These are phyloP conservation scores for Hagleromyces aurorensis DNA, from an alignment of 805 yeast genomes.

Conservation along the genomic window DNA sequence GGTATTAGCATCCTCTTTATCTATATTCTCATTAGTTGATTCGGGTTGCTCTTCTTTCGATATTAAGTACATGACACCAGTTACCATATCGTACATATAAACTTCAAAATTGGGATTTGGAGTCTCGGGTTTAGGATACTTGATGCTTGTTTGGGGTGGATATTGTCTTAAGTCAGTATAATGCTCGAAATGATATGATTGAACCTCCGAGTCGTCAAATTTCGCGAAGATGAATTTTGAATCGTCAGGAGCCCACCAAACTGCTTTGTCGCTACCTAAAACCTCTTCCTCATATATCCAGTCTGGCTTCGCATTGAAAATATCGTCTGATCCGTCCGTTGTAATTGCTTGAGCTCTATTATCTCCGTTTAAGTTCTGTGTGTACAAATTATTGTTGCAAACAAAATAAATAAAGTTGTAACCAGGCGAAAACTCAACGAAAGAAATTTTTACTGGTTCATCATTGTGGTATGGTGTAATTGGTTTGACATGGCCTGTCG, in stretches of 20 bases:
- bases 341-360: slow-evolving; percentile 19
- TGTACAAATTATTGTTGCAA: slow-evolving; percentile 45
- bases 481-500: slow-evolving; percentile 28
- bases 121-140: slow-evolving; percentile 71
- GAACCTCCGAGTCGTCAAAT: slow-evolving; percentile 54
- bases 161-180: slow-evolving; percentile 37
- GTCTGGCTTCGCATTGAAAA: slow-evolving; percentile 66
- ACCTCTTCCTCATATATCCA: slow-evolving; percentile 88
- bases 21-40: too few relatives aligned
- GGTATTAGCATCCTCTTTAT: slow-evolving; percentile 8
- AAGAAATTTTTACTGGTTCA: slow-evolving; percentile 26
- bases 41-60: slow-evolving; percentile 11
- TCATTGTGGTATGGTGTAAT: slow-evolving; percentile 20
- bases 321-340: slow-evolving; percentile 42
- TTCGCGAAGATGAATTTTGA: slow-evolving; percentile 45
- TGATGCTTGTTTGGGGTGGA: slow-evolving; percentile 40
- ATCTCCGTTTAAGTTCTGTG: slow-evolving; percentile 32
- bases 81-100: slow-evolving; percentile 34
- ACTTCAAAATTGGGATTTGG: slow-evolving; percentile 49
- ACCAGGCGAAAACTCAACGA: slow-evolving; percentile 55
- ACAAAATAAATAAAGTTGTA: slow-evolving; percentile 51
- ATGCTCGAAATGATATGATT: slow-evolving; percentile 42
- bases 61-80: slow-evolving; percentile 19
- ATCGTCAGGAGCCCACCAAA: slow-evolving; percentile 73
- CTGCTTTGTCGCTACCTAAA: slow-evolving; percentile 44